These are phyloP conservation scores for Phaeotremella fagi DNA, from an alignment of 768 basidiomycete species.

Conservation along the genomic window DNA sequence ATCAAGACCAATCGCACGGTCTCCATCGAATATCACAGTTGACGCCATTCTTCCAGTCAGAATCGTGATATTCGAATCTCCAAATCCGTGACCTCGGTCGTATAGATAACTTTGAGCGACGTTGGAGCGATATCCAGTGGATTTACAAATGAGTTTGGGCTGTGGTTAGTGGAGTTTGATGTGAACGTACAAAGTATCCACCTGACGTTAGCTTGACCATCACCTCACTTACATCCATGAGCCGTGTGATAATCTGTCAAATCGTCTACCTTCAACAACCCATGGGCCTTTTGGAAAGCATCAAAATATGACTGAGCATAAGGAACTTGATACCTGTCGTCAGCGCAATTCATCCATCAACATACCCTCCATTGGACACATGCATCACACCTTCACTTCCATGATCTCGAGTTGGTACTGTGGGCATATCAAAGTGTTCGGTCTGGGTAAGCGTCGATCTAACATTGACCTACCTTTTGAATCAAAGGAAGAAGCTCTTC, in stretches of 20 bases:
- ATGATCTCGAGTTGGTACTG: slow-evolving; percentile 9
- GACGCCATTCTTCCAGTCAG: not conserved
- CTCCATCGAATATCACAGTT: not conserved
- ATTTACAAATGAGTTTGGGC: slow-evolving; percentile 16
- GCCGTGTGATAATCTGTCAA: slow-evolving; percentile 12
- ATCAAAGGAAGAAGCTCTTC: slow-evolving; percentile 16
- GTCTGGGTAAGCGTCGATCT: not conserved
- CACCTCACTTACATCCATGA: slow-evolving; percentile 13
- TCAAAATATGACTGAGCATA: no score
- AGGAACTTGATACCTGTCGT: slow-evolving; percentile 1
- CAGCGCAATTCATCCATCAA: not conserved
- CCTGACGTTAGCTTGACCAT: not conserved
- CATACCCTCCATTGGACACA: not conserved
- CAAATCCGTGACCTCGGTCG: not conserved
- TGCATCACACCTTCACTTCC: slow-evolving; percentile 9
- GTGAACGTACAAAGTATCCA: not conserved
- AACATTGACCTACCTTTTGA: slow-evolving; percentile 7
- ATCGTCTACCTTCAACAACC: slow-evolving; percentile 3
- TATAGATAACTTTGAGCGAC: not conserved
- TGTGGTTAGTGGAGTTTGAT: not conserved
- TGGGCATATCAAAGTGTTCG: no score
- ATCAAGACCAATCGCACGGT: not conserved
- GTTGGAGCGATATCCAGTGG: slow-evolving; percentile 12
- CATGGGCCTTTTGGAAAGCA: slow-evolving; percentile 6
- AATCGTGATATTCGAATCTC: no score